Evolutionary conservation across 1,284 basidiomycete species (phyloP), one percentile per base, ranked within the genome.

Genomic region (Agroathelia rolfsii): DNA sequence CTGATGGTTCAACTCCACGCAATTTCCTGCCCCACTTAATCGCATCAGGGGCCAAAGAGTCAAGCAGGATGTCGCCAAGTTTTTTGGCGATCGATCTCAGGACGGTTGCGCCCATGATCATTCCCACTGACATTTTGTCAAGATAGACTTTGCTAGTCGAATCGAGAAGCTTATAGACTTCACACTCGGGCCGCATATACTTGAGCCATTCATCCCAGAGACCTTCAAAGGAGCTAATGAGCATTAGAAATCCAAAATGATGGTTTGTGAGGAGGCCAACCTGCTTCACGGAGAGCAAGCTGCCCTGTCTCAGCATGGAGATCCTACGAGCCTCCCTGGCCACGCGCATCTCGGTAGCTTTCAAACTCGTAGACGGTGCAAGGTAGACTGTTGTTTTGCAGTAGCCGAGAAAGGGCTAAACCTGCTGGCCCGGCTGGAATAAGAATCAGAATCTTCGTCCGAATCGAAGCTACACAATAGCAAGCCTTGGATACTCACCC

Each of bases 371-470:
- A 62, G 26, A 64, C 33, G 5, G 45, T 51, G 7, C 41, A 41
- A 1, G 48, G 41, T 29, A 63, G 50, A 7, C 37, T 22, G 30
- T 55, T 37, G 10, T 42, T 43, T 15, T 51, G 49, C 10, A 65
- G 51, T 26, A 58, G 50, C 10, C 51, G 47, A 12, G 60, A 57
- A 14, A 64, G 55, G 3, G 50, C 49, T 10, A 62, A 51, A 13
- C 62, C 62, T 2, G 51, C 48, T 4, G 57, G 58, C 6, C 61
- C 63, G 9, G 53, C 59, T n/a, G n/a, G n/a, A n/a, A n/a, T n/a
- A n/a, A n/a, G n/a, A n/a, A n/a, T n/a, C n/a, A n/a, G n/a, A n/a
- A n/a, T n/a, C n/a, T n/a, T n/a, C n/a, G n/a, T n/a, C n/a, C n/a
- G n/a, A n/a, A n/a, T n/a, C n/a, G n/a, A n/a, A n/a, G n/a, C n/a